Evolutionary conservation across 2,329 filamentous ascomycete species (phyloP).

Genomic region (Cladosporium velox): DNA sequence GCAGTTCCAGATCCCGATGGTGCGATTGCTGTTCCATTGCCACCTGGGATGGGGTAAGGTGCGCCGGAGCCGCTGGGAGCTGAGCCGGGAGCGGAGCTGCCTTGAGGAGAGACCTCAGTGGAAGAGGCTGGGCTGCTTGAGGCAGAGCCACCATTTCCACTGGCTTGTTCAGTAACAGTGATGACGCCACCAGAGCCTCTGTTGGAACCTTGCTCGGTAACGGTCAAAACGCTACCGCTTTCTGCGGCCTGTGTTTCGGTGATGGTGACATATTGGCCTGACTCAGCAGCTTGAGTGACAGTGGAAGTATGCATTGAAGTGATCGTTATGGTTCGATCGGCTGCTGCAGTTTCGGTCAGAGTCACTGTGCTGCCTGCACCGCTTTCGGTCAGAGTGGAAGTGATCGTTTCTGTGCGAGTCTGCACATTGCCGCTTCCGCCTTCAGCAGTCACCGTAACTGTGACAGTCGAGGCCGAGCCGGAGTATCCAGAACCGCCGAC

Average conservation of each 20-base stretch:
- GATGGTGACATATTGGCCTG: neutral
- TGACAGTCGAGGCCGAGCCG: neutral
- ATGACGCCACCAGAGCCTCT: neutral
- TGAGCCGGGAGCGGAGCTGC: neutral
- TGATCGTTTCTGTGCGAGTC: neutral
- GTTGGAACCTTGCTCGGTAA: neutral
- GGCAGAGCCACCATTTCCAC: neutral
- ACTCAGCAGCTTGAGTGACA: neutral
- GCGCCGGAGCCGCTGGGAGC: neutral
- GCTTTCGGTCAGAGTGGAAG: neutral
- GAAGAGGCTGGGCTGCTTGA: neutral
- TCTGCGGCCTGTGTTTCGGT: slow-evolving; percentile 5
- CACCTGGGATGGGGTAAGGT: slow-evolving; percentile 10
- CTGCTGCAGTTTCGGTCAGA: slow-evolving; percentile 2
- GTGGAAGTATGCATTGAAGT: neutral
- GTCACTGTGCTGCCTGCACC: neutral
- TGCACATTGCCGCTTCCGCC: neutral
- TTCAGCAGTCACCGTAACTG: neutral
- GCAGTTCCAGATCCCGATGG: slow-evolving; percentile 14
- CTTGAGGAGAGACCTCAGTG: neutral
- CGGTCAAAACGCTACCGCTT: neutral
- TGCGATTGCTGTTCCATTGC: slow-evolving; percentile 11
- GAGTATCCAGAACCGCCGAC: neutral
- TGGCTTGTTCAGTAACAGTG: neutral
- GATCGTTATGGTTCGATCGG: slow-evolving; percentile 4